Conservation (phyloP, 2,329 filamentous ascomycete genomes). For the Cryphonectria parasitica region DNA sequence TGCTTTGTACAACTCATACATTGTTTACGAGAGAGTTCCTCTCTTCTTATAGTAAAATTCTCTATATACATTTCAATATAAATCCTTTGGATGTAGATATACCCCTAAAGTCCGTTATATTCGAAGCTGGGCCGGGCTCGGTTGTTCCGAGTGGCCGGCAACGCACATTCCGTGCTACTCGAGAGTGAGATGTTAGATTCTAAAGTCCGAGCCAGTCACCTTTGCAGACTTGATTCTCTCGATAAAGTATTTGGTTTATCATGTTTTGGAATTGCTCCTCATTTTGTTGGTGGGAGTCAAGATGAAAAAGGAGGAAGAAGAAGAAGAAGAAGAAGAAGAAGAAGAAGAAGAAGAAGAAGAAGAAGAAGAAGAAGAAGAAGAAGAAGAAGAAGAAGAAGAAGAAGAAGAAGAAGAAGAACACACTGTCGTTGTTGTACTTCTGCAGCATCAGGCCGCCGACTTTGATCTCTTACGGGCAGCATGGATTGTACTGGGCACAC, state of each 20-base stretch:
- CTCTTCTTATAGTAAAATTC: not conserved
- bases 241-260: not conserved
- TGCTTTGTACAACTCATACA: not conserved
- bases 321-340: too few species aligned
- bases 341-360: too few species aligned
- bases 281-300: not conserved
- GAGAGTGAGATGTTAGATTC: not conserved
- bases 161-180: not conserved
- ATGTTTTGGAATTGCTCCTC: not conserved
- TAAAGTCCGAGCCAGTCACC: not conserved
- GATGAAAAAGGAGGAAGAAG: too few species aligned
- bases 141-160: too few species aligned
- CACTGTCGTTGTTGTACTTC: too few species aligned
- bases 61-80: not conserved
- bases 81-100: not conserved
- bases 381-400: too few species aligned
- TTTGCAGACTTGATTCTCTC: not conserved
- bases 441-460: too few species aligned
- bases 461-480: too few species aligned
- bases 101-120: not conserved
- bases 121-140: not conserved
- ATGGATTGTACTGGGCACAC: not conserved
- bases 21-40: not conserved
- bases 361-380: too few species aligned
- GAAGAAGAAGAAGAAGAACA: too few species aligned